Base-by-base conservation (phyloP, 305 asterid genomes). In the Plantago lanceolata region DNA sequence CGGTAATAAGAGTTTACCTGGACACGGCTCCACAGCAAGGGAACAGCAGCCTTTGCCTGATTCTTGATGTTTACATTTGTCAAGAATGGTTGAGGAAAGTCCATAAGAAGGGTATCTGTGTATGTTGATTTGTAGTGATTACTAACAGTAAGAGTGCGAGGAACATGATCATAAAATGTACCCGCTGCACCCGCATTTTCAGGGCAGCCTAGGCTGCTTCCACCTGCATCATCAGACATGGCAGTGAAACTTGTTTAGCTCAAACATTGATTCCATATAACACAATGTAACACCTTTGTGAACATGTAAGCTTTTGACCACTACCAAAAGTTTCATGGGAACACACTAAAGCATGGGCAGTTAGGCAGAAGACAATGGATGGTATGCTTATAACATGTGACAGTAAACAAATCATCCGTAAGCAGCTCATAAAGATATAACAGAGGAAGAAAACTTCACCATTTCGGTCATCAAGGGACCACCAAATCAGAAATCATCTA, bases 111-210 rank as follows among this genome's bases (percentile, higher is more conserved):
- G 16, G 99, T 94, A 69, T 94, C 97, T 21, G 99, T 88, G 70
- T 67, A 77, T 0, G 99, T 94, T 33, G 94, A 65, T 79, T 82
- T 88, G 72, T 84, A 64, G 70, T 85, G 81, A 77, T 94, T 94
- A 85, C 73, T 80, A 80, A 94, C 96, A 52, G 96, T 89, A 67
- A 94, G 99, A 75, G 91, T 90, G 61, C 95, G 95, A n/a, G 96
- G 87, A 77, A 94, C 95, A 64, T 84, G 70, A 59, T 94, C 99
- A 85, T 90, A 94, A 78, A 88, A 81, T 65, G 97, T 94, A 70
- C 99, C 99, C 12, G 99, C 96, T 66, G 94, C 99, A 59, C 99
- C 99, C 43, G 97, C 91, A 85, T 94, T 94, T 69, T 84, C 91
- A 20, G 79, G 86, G 78, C 97, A 94, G 73, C 96, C 95, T 53